These are phyloP conservation scores for Herpetospermum pedunculosum DNA, from an alignment of 306 rosid species.

Conservation along the genomic window DNA sequence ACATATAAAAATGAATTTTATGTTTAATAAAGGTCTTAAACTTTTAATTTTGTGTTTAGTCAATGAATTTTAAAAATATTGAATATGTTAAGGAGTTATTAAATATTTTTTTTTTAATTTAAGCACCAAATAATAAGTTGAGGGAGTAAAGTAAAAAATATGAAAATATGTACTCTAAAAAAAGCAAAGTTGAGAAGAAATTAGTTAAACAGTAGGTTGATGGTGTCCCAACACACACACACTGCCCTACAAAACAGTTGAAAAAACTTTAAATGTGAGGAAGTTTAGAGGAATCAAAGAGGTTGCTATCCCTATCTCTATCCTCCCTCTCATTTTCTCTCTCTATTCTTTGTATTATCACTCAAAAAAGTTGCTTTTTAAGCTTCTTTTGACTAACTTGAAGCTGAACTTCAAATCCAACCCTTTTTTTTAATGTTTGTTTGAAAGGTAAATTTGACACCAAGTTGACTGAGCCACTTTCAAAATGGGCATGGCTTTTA, in stretches of 20 bases:
- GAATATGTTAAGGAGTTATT: too few relatives aligned
- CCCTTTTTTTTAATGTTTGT: not conserved
- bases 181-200: not conserved
- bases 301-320: not conserved
- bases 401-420: not conserved
- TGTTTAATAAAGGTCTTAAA: too few relatives aligned
- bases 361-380: not conserved
- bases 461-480: conserved; percentile 3
- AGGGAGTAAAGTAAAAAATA: too few relatives aligned
- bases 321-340: not conserved
- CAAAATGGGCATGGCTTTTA: conserved; percentile 1
- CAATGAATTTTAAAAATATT: too few relatives aligned
- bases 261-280: not conserved
- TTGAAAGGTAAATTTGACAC: not conserved
- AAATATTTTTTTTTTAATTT: too few relatives aligned
- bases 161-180: not conserved
- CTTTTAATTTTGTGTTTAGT: too few relatives aligned
- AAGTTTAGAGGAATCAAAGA: not conserved
- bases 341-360: not conserved
- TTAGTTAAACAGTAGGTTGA: not conserved
- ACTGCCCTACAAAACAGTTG: conserved; percentile 7
- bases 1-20: too few relatives aligned
- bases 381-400: not conserved
- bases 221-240: not conserved
- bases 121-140: too few relatives aligned